These are phyloP conservation scores for Hortaea werneckii DNA, from an alignment of 2,329 filamentous ascomycete species.

Conservation along the genomic window DNA sequence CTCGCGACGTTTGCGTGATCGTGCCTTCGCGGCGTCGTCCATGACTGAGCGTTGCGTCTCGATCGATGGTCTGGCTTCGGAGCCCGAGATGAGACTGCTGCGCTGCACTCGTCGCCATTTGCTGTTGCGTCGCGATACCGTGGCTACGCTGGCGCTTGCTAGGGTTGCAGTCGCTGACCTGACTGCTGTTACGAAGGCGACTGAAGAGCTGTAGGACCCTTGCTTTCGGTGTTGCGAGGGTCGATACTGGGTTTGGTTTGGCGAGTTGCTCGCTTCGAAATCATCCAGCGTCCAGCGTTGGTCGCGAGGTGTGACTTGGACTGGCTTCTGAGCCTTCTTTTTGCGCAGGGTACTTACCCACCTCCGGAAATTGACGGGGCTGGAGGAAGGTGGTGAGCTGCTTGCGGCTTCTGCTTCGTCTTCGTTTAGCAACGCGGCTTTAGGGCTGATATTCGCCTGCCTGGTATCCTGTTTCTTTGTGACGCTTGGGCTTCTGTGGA, in stretches of 20 bases:
- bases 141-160: slow-evolving; percentile 58
- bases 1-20: slow-evolving; percentile 64
- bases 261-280: slow-evolving; percentile 14
- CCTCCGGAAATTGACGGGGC: slow-evolving; percentile 51
- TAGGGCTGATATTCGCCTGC: background rate
- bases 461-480: background rate
- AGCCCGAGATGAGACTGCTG: slow-evolving; percentile 51
- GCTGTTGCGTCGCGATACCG: slow-evolving; percentile 46
- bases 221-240: slow-evolving; percentile 28
- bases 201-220: slow-evolving; percentile 60
- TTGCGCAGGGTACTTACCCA: slow-evolving; percentile 64
- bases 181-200: slow-evolving; percentile 68
- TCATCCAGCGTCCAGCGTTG: slow-evolving; percentile 29
- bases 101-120: slow-evolving; percentile 48
- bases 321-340: slow-evolving; percentile 38
- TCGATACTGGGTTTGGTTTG: slow-evolving; percentile 5
- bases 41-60: slow-evolving; percentile 45
- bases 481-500: too few species aligned
- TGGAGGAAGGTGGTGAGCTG: background rate
- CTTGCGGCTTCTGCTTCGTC: background rate
- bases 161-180: slow-evolving; percentile 74
- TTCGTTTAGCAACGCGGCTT: background rate
- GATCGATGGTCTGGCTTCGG: slow-evolving; percentile 53
- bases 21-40: slow-evolving; percentile 60
- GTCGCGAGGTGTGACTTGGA: slow-evolving; percentile 26